Base-by-base conservation (phyloP, 225 moss, liverwort and hornwort species). In the Bryoerythrophyllum caledonicum region DNA sequence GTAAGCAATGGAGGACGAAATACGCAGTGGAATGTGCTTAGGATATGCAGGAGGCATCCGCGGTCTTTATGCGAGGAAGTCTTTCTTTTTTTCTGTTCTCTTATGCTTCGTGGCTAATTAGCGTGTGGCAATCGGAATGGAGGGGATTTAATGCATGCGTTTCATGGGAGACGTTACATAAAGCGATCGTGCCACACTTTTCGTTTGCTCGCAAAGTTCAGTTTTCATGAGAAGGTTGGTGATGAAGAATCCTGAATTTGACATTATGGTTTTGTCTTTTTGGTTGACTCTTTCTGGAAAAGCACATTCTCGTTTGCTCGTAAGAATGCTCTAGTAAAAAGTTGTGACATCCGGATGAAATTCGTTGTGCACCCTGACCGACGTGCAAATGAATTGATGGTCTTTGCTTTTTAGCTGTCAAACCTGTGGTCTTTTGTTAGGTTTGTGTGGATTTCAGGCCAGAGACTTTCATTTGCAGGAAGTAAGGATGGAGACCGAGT, bases 401-500 rank as follows among this genome's bases (percentile, higher is more conserved):
- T 35, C 17, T 60, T 60, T 53, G 26, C n/a, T 21, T 53, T 15
- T 54, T 21, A 10, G 40, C 43, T n/a, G 9, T 15, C 25, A 14
- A 54, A 64, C 43, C 43, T 43, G 43, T 43, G 48, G 14, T 24
- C 13, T 27, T 70, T 26, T 40, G 40, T 43, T 55, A 55, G 30
- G 46, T 44, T 71, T 66, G 51, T 70, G 49, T 64, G 38, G 49
- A 49, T 34, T 21, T 21, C 23, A 51, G 49, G 17, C 48, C 5
- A 48, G 34, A 63, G 64, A 64, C 2, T 10, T 52, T 24, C 37
- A 10, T 27, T 64, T 46, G 44, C 21, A 70, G 43, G 27, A 53
- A 60, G 24, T 49, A 13, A 19, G 16, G 27, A 51, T 76, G 60
- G 43, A 75, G 67, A 48, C 17, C 48, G 3, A 75, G 32, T 67